Conservation (phyloP, 2,329 filamentous ascomycete genomes). For the Trichoderma sp. region DNA sequence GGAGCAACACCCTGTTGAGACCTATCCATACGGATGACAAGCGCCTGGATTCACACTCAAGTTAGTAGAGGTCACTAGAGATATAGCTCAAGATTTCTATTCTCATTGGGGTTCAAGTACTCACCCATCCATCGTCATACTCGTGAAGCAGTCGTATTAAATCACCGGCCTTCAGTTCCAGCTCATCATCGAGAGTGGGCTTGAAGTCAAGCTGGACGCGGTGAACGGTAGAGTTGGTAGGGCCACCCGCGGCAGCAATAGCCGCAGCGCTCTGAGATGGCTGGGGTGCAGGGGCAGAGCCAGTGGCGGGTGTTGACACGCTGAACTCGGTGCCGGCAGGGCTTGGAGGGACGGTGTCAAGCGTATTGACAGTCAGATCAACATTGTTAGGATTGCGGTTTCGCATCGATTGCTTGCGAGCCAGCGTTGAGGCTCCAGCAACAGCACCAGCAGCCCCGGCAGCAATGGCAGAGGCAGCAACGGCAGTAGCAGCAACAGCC, state of each 20-base stretch:
- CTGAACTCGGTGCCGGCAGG: slow-evolving; percentile 66
- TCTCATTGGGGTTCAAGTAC: slow-evolving; percentile 38
- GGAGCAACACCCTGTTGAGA: slow-evolving; percentile 92
- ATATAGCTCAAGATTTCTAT: slow-evolving; percentile 29
- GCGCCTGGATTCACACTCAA: slow-evolving; percentile 58
- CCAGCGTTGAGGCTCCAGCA: slow-evolving; percentile 44
- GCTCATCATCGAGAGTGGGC: slow-evolving; percentile 88
- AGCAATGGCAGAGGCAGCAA: slow-evolving; percentile 35
- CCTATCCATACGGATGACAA: slow-evolving; percentile 87
- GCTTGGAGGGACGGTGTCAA: slow-evolving; percentile 51
- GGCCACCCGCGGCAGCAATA: slow-evolving; percentile 64
- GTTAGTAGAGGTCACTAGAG: slow-evolving; percentile 34
- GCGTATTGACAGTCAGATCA: slow-evolving; percentile 54
- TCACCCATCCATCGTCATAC: slow-evolving; percentile 98
- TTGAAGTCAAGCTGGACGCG: slow-evolving; percentile 93
- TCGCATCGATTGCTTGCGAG: slow-evolving; percentile 59
- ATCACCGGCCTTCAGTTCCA: slow-evolving; percentile 77
- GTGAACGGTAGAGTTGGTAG: slow-evolving; percentile 68
- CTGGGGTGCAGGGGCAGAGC: slow-evolving; percentile 48
- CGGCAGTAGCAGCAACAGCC: slow-evolving; percentile 44
- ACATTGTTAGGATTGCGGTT: slow-evolving; percentile 53
- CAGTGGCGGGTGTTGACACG: slow-evolving; percentile 55
- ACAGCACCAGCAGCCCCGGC: slow-evolving; percentile 40
- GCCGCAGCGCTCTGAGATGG: slow-evolving; percentile 51
- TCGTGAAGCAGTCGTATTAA: slow-evolving; percentile 89